Percentiles rank a stretch among this genome's conserved stretches.
Conservation (phyloP, 2,329 filamentous ascomycete genomes). For the Colletotrichum musicola region DNA sequence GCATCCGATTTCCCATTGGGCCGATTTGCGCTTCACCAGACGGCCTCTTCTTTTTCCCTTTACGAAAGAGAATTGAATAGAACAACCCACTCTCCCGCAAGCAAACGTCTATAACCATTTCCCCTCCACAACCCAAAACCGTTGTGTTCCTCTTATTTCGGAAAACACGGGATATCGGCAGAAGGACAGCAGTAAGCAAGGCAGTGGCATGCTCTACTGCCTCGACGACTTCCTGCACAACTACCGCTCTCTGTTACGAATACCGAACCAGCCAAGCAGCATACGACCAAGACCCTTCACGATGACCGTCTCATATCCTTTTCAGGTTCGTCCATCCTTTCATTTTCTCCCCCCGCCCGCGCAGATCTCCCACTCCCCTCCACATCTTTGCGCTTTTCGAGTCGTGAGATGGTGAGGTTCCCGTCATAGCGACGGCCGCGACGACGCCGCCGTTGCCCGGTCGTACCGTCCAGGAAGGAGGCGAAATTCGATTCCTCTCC, state of each 20-base stretch:
- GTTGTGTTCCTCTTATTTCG: no score
- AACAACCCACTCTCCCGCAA: no score
- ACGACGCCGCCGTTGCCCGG: no score
- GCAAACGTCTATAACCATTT: not conserved
- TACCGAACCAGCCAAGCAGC: slow-evolving; percentile 21
- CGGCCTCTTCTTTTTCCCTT: no score
- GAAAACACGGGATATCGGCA: no score
- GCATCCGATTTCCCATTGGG: slow-evolving; percentile 6
- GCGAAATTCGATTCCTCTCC: not conserved
- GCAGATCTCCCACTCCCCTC: not conserved
- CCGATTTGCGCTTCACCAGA: not conserved
- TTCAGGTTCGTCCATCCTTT: slow-evolving; percentile 40
- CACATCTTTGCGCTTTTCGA: not conserved
- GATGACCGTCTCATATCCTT: slow-evolving; percentile 44
- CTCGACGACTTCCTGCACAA: slow-evolving; percentile 38
- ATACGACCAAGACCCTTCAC: slow-evolving; percentile 32
- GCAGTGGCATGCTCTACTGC: slow-evolving; percentile 38
- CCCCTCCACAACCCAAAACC: not conserved
- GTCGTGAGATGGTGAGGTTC: no score
- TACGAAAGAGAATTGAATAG: no score
- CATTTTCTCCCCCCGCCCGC: not conserved
- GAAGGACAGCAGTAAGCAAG: not conserved
- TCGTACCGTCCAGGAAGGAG: not conserved
- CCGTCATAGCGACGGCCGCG: no score
- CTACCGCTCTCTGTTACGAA: slow-evolving; percentile 36